A percentile compares a stretch with the other conserved stretches of the same genome.
These are phyloP conservation scores for Cystofilobasidium ferigula DNA, from an alignment of 768 basidiomycete species.

Conservation along the genomic window DNA sequence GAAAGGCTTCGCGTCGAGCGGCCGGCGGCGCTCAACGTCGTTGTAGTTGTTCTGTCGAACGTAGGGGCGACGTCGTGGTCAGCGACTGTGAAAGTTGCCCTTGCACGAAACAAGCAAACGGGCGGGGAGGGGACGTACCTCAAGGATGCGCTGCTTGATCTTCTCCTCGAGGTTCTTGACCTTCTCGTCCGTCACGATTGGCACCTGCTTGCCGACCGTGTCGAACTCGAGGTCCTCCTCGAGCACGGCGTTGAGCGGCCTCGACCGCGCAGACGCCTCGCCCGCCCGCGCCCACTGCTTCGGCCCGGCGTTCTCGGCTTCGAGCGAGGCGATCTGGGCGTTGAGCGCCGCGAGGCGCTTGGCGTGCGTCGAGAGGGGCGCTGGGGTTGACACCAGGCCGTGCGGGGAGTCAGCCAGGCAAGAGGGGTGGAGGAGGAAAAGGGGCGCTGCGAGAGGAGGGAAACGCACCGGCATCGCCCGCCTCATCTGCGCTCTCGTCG, in stretches of 20 bases:
- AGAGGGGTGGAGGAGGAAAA: background rate
- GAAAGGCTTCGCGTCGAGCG: conserved; percentile 73
- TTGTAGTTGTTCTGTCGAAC: conserved; percentile 54
- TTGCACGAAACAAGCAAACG: no score
- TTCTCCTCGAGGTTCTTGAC: conserved; percentile 73
- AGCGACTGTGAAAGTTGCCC: no score
- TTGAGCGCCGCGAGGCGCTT: conserved; percentile 61
- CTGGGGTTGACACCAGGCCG: background rate
- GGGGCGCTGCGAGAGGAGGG: background rate
- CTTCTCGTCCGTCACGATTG: conserved; percentile 77
- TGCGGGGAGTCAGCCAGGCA: no score
- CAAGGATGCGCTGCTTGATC: conserved; percentile 79
- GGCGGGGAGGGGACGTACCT: conserved; percentile 40
- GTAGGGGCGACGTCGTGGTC: background rate
- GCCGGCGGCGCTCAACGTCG: conserved; percentile 75
- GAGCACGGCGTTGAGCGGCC: conserved; percentile 82
- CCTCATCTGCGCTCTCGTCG: conserved; percentile 49
- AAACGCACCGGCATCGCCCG: conserved; percentile 27
- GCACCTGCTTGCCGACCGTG: conserved; percentile 70
- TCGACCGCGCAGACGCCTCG: conserved; percentile 66
- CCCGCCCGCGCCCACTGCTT: conserved; percentile 92
- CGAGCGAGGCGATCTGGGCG: conserved; percentile 68
- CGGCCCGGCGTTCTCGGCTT: conserved; percentile 70
- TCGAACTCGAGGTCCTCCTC: conserved; percentile 95
- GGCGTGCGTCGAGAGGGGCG: conserved; percentile 62